These are phyloP conservation scores for Colletotrichum melonis DNA, from an alignment of 2,329 filamentous ascomycete genomes.

Conservation along the genomic window DNA sequence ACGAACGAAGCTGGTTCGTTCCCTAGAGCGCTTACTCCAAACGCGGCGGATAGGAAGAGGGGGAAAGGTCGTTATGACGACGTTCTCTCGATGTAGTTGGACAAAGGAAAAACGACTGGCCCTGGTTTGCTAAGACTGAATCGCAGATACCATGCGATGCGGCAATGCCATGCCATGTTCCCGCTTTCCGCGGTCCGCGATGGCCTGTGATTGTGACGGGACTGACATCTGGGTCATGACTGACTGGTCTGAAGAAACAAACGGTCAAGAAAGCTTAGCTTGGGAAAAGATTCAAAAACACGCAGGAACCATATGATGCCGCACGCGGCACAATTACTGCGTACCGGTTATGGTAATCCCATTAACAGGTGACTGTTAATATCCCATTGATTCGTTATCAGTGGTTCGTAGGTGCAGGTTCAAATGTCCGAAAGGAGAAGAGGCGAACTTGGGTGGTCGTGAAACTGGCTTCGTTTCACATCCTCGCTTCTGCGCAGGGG, in stretches of 20 bases:
- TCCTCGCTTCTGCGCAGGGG: conserved; percentile 22
- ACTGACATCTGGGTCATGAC: background rate
- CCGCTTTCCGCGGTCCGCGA: conserved; percentile 11
- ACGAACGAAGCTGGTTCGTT: conserved; percentile 12
- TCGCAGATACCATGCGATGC: conserved; percentile 5
- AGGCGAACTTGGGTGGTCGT: conserved; percentile 24
- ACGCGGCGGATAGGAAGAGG: conserved; percentile 3
- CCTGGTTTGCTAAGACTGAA: conserved; percentile 6
- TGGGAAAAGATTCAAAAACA: background rate
- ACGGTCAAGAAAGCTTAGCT: conserved; percentile 32
- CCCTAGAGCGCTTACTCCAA: conserved; percentile 28
- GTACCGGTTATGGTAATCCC: background rate
- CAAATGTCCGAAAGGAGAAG: conserved; percentile 34
- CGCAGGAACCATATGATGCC: conserved; percentile 30
- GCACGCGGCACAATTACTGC: background rate
- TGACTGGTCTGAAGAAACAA: conserved; percentile 26
- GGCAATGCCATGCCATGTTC: background rate
- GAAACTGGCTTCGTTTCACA: conserved; percentile 34
- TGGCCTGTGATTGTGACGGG: background rate
- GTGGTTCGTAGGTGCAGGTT: conserved; percentile 6
- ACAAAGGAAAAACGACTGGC: conserved; percentile 34
- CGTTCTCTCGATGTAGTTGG: conserved; percentile 3
- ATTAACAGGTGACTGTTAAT: conserved; percentile 18
- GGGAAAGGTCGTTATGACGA: conserved; percentile 25
- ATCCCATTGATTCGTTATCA: conserved; percentile 31